Percentiles rank a stretch among this genome's conserved stretches.
phyloP scores from a whole-genome alignment of 805 yeast species.

The Lipomyces spencermartinsiae region DNA sequence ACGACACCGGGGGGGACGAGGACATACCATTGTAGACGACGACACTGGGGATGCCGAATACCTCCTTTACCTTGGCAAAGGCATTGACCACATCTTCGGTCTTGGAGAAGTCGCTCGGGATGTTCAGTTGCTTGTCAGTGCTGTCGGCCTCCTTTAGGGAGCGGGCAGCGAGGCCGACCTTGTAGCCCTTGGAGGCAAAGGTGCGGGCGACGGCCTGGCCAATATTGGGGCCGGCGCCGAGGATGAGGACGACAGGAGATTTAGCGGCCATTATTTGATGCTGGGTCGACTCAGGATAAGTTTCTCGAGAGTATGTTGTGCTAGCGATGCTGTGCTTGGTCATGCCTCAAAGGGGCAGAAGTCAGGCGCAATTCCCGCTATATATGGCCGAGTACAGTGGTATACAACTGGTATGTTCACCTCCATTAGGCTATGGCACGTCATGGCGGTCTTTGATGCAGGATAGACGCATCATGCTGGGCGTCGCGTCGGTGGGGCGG shows the following conservation, averaged over 20 bases:
- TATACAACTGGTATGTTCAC: too few species aligned
- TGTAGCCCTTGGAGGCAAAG: conserved; percentile 18
- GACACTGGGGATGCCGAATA: conserved; percentile 15
- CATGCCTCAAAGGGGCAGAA: too few species aligned
- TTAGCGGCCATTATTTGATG: conserved; percentile 5
- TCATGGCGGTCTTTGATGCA: too few species aligned
- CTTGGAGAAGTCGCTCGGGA: conserved; percentile 16
- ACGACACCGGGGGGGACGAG: not conserved
- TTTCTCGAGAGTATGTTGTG: too few species aligned
- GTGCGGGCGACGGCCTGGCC: conserved; percentile 16
- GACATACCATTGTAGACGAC: conserved; percentile 15
- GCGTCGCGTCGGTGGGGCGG: too few species aligned
- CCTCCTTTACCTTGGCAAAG: conserved; percentile 5
- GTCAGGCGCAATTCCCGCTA: too few species aligned
- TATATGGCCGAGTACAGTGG: too few species aligned
- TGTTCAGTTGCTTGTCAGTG: conserved; percentile 9
- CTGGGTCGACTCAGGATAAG: too few species aligned
- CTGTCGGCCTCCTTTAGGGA: conserved; percentile 12
- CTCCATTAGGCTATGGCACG: too few species aligned
- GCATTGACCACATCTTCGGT: conserved; percentile 11
- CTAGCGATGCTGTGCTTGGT: too few species aligned
- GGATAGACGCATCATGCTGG: too few species aligned
- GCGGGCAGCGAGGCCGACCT: conserved; percentile 14
- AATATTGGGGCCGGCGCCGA: conserved; percentile 19
- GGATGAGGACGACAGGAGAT: conserved; percentile 13